phyloP scores from a whole-genome alignment of 495 filamentous ascomycete genomes.

The Penicillium riverlandense region DNA sequence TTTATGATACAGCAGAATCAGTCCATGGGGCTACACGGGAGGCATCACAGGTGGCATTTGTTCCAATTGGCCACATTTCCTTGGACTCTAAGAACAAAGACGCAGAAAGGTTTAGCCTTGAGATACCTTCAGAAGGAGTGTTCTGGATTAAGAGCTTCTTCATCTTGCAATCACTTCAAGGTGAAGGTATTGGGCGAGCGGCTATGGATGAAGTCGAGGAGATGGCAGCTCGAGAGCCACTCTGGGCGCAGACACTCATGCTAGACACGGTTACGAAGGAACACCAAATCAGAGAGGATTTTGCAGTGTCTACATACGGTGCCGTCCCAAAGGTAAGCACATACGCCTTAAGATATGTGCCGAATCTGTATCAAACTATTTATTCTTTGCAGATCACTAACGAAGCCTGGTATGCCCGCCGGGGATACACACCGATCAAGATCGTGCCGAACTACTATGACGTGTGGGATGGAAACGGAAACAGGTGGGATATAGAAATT shows the following conservation, averaged over 20 bases:
- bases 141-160: conserved; percentile 26
- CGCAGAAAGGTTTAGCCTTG: conserved; percentile 7
- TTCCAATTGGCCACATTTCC: conserved; percentile 25
- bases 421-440: conserved; percentile 9
- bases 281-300: conserved; percentile 13
- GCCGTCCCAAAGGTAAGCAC: conserved; percentile 13
- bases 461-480: conserved; percentile 8
- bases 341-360: background rate
- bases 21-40: conserved; percentile 11
- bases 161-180: conserved; percentile 9
- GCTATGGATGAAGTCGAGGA: conserved; percentile 21
- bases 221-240: conserved; percentile 18
- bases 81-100: conserved; percentile 14
- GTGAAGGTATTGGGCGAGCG: conserved; percentile 18
- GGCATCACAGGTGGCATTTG: conserved; percentile 7
- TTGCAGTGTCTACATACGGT: conserved; percentile 9
- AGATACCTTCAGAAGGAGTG: conserved; percentile 8
- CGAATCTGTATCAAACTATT: background rate
- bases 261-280: conserved; percentile 12
- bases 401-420: conserved; percentile 13
- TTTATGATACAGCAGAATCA: conserved; percentile 15
- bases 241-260: conserved; percentile 12
- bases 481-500: conserved; percentile 12
- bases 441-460: conserved; percentile 10
- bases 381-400: conserved; percentile 5